These are phyloP conservation scores for Colletotrichum chrysophilum DNA, from an alignment of 2,329 filamentous ascomycete genomes.

Conservation along the genomic window DNA sequence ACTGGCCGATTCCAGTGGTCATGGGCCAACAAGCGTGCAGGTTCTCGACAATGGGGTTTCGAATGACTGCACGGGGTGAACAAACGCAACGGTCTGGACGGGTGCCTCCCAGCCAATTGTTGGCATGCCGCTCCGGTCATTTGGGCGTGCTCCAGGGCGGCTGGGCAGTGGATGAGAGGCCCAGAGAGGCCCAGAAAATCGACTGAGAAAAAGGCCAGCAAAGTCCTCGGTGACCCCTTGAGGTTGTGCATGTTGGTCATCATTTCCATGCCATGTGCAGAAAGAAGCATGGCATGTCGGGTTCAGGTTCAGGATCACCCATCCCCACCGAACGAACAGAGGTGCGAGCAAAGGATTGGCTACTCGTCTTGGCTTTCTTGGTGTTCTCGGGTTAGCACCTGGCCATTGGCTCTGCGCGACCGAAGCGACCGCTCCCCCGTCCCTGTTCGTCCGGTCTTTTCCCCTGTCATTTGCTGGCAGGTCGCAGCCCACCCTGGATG, in stretches of 20 bases:
- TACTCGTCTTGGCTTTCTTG: not conserved
- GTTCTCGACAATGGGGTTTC: not conserved
- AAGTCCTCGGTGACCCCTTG: not conserved
- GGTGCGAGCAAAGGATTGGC: not conserved
- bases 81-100: not conserved
- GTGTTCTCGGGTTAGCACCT: not conserved
- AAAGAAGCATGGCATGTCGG: not conserved
- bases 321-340: not conserved
- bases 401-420: not conserved
- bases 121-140: not conserved
- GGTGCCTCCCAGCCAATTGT: constrained; percentile 6
- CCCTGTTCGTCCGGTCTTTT: constrained; percentile 16
- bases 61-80: not conserved
- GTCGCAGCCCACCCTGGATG: not conserved
- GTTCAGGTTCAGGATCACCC: not conserved
- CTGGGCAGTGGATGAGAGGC: constrained; percentile 3
- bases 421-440: not conserved
- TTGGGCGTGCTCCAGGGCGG: constrained; percentile 6
- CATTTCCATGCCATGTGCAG: constrained; percentile 1
- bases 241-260: not conserved
- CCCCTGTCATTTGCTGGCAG: constrained; percentile 11
- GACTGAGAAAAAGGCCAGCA: not conserved
- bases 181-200: not conserved
- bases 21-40: not conserved
- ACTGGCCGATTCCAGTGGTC: not conserved